These are phyloP conservation scores for Mariannaea elegans DNA, from an alignment of 2,329 filamentous ascomycete species.

Conservation along the genomic window DNA sequence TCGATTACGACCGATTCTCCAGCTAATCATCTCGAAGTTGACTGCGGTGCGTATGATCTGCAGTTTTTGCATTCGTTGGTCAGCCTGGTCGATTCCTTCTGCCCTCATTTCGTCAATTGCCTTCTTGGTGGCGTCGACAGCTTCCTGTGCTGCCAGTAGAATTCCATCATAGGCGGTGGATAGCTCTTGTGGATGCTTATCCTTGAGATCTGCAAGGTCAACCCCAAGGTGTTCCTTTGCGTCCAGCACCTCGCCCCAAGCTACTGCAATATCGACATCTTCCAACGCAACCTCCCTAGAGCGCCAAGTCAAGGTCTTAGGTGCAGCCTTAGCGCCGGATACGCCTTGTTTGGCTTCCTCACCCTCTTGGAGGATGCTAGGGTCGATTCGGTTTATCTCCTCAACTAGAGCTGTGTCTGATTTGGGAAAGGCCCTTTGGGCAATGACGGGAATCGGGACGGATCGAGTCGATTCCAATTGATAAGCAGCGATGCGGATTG, in stretches of 20 bases:
- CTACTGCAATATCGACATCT: conserved; percentile 89
- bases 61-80: conserved; percentile 88
- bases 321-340: conserved; percentile 63
- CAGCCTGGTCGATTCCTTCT: conserved; percentile 85
- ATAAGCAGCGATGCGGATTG: conserved; percentile 93
- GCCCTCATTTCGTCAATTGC: conserved; percentile 89
- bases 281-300: conserved; percentile 87
- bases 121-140: conserved; percentile 90
- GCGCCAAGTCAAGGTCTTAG: conserved; percentile 85
- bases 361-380: conserved; percentile 69
- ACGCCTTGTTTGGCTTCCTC: conserved; percentile 58
- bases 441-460: conserved; percentile 80
- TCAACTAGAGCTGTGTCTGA: conserved; percentile 69
- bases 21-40: conserved; percentile 92
- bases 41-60: conserved; percentile 93
- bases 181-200: conserved; percentile 68
- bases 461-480: conserved; percentile 89
- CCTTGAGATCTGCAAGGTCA: conserved; percentile 54
- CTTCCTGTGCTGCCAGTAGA: conserved; percentile 89
- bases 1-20: conserved; percentile 92
- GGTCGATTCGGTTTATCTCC: conserved; percentile 76
- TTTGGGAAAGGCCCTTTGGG: conserved; percentile 78
- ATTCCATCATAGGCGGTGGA: conserved; percentile 92
- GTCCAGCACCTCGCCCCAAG: conserved; percentile 74
- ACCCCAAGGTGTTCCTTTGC: conserved; percentile 61